phyloP scores from a whole-genome alignment of 2,329 filamentous ascomycete genomes.

The Curvularia spicifera region DNA sequence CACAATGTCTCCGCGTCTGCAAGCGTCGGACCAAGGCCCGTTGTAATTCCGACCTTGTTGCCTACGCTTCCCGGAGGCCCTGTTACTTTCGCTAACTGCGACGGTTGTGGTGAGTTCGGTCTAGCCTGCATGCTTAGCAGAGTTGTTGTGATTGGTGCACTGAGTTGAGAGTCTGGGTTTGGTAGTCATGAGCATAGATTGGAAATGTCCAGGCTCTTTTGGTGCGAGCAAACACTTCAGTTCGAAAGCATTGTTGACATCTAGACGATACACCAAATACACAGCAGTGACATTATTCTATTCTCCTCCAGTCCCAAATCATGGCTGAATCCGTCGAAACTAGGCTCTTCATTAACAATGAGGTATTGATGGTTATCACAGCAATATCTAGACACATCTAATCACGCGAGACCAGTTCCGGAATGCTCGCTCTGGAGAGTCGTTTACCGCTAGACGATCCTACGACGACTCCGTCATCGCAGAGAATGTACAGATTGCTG shows the following conservation, averaged over 20 bases:
- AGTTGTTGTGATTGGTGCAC: background rate
- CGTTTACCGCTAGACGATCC: background rate
- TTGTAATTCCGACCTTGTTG: background rate
- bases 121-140: background rate
- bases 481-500: conserved; percentile 3
- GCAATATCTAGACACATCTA: background rate
- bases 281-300: background rate
- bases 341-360: conserved; percentile 1
- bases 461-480: background rate
- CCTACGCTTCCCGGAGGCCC: background rate
- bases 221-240: background rate
- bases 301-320: background rate
- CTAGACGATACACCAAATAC: background rate
- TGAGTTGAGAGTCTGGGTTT: background rate
- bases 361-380: background rate
- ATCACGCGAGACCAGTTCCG: background rate
- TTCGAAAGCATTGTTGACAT: background rate
- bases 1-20: conserved; percentile 14
- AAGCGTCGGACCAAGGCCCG: conserved; percentile 4
- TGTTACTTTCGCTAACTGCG: background rate
- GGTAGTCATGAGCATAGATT: background rate
- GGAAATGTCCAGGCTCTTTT: background rate
- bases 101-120: background rate
- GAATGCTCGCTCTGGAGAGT: conserved; percentile 1
- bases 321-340: background rate